A percentile compares a stretch with the other conserved stretches of the same genome.
These are phyloP conservation scores for Elsinoe ampelina DNA, from an alignment of 2,329 filamentous ascomycete genomes.

Conservation along the genomic window DNA sequence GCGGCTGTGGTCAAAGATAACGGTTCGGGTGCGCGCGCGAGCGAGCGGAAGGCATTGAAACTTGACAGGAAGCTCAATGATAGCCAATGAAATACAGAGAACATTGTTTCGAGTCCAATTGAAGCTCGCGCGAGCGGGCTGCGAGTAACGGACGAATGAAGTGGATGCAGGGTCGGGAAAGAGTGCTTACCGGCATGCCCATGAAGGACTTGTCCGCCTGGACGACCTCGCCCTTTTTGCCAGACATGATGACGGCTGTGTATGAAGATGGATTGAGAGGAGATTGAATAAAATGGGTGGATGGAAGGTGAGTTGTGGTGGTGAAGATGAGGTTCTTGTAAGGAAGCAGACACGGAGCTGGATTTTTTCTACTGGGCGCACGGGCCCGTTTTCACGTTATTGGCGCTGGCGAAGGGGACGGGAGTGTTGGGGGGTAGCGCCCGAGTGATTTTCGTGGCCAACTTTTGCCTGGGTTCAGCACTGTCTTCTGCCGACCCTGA, in stretches of 20 bases:
- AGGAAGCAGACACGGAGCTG: background rate
- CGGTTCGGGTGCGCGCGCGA: background rate
- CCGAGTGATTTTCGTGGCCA: background rate
- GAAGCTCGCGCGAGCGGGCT: conserved; percentile 16
- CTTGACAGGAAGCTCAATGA: background rate
- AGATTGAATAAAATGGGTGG: conserved; percentile 14
- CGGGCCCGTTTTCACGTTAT: background rate
- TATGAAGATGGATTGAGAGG: conserved; percentile 23
- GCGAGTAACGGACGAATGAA: conserved; percentile 9
- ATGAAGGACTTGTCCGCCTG: conserved; percentile 47
- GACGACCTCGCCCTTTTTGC: conserved; percentile 39
- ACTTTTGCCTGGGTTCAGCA: conserved; percentile 1
- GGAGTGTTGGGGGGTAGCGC: background rate
- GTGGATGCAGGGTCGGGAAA: conserved; percentile 10
- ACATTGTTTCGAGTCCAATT: background rate
- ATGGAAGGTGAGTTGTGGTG: background rate
- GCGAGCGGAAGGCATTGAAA: background rate
- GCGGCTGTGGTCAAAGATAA: conserved; percentile 13
- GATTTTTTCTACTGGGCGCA: background rate
- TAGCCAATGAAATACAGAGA: background rate
- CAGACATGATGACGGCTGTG: conserved; percentile 29
- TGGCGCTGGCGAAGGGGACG: background rate
- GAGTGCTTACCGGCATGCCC: conserved; percentile 37
- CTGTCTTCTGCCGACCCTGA: background rate
- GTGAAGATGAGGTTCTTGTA: background rate